A percentile compares a stretch with the other conserved stretches of the same genome.
These are phyloP conservation scores for Brettanomyces nanus DNA, from an alignment of 805 yeast genomes.

Conservation along the genomic window DNA sequence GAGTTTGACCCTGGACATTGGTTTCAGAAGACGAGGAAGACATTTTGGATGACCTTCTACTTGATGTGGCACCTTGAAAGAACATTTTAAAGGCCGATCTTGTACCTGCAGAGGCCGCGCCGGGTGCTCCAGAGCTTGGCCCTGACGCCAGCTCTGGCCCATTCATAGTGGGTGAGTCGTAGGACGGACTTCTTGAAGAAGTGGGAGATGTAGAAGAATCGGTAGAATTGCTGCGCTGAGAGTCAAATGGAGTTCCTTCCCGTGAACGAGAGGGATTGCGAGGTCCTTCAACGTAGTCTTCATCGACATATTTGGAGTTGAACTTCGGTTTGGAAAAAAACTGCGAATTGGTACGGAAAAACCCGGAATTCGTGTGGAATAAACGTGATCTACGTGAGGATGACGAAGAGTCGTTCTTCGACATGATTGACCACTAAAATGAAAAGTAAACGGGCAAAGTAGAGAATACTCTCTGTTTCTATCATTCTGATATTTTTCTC, in stretches of 20 bases:
- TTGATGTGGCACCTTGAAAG: not conserved
- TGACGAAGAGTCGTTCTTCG: not conserved
- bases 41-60: constrained; percentile 1
- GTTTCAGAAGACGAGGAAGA: too few species aligned
- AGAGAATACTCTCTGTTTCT: too few species aligned
- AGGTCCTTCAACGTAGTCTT: constrained; percentile 1
- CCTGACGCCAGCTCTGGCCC: too few species aligned
- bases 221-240: constrained; percentile 6
- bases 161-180: too few species aligned
- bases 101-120: not conserved
- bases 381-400: not conserved
- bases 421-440: not conserved
- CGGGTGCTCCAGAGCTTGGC: not conserved
- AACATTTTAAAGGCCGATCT: not conserved
- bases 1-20: too few species aligned
- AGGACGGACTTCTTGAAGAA: constrained; percentile 16
- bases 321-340: constrained; percentile 9
- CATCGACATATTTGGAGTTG: constrained; percentile 13
- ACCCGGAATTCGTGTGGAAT: constrained; percentile 1
- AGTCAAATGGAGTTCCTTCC: not conserved
- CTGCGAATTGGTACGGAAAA: constrained; percentile 2
- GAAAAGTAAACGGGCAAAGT: too few species aligned
- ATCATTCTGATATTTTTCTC: too few species aligned
- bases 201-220: constrained; percentile 11
- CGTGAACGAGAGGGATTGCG: not conserved